Evolutionary conservation across 108 stramenopile genomes (phyloP).

Genomic region (Parmales sp.): DNA sequence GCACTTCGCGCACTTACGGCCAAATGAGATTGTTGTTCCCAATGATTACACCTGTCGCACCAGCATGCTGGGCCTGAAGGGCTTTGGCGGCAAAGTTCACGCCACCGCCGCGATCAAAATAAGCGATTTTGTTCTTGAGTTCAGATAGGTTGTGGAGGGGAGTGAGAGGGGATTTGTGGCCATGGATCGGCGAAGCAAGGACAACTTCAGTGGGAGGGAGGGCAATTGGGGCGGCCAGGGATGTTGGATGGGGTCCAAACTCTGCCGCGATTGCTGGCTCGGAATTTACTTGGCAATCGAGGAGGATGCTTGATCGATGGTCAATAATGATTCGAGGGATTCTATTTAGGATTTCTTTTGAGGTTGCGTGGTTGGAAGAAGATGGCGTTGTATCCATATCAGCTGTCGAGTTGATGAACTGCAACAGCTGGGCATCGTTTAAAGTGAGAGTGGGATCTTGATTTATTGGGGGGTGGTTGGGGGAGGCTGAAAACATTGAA

Average conservation of each 20-base stretch:
- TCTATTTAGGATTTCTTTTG: background rate
- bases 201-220: background rate
- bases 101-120: constrained; percentile 38
- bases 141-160: background rate
- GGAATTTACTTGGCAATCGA: background rate
- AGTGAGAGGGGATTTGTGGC: background rate
- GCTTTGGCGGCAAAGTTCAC: constrained; percentile 67
- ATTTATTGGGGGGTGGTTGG: too few relatives aligned
- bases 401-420: too few relatives aligned
- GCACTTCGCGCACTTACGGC: background rate
- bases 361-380: too few relatives aligned
- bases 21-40: constrained; percentile 29
- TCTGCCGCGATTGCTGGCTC: background rate
- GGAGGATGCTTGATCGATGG: background rate
- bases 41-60: constrained; percentile 56
- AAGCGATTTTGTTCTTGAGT: background rate
- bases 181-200: background rate
- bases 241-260: background rate
- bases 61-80: constrained; percentile 50
- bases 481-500: too few relatives aligned
- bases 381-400: too few relatives aligned
- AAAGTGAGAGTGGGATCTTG: too few relatives aligned
- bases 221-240: background rate
- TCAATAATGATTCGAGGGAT: background rate
- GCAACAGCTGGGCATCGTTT: too few relatives aligned